Percentiles rank a stretch among this genome's conserved stretches.
These are phyloP conservation scores for Jatropha curcas DNA, from an alignment of 345 rosid species.

Conservation along the genomic window DNA sequence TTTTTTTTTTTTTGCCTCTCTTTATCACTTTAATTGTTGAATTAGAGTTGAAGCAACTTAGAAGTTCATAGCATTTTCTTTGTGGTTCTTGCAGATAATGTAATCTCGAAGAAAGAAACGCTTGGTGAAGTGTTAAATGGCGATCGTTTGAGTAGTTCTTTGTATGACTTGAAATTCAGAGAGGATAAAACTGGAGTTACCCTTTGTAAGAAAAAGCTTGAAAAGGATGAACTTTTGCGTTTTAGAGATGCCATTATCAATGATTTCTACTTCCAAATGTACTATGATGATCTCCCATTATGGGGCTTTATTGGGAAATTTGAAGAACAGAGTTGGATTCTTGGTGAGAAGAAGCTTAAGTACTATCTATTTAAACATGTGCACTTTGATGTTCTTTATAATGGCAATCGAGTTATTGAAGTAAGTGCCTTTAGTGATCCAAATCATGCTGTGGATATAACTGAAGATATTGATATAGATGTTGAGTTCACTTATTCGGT, in stretches of 20 bases:
- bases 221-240: conserved; percentile 42
- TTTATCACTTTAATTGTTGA: neutral
- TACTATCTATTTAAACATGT: conserved; percentile 71
- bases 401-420: conserved; percentile 52
- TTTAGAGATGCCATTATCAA: conserved; percentile 55
- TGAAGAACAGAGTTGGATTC: conserved; percentile 46
- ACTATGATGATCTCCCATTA: conserved; percentile 79
- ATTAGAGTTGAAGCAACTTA: conserved; percentile 12
- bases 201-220: conserved; percentile 55
- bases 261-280: conserved; percentile 88
- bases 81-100: conserved; percentile 46
- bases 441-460: conserved; percentile 56
- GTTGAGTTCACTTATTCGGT: conserved; percentile 77
- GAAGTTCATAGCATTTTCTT: conserved; percentile 1
- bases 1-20: neutral
- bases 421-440: conserved; percentile 70
- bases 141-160: conserved; percentile 57
- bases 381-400: conserved; percentile 61
- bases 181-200: conserved; percentile 41
- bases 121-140: conserved; percentile 89
- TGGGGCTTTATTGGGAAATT: conserved; percentile 92
- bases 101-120: conserved; percentile 52
- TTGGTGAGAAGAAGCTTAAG: conserved; percentile 31
- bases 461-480: conserved; percentile 56
- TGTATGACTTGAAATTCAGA: conserved; percentile 53